These are phyloP conservation scores for Claviceps capensis DNA, from an alignment of 2,329 filamentous ascomycete genomes.

Conservation along the genomic window DNA sequence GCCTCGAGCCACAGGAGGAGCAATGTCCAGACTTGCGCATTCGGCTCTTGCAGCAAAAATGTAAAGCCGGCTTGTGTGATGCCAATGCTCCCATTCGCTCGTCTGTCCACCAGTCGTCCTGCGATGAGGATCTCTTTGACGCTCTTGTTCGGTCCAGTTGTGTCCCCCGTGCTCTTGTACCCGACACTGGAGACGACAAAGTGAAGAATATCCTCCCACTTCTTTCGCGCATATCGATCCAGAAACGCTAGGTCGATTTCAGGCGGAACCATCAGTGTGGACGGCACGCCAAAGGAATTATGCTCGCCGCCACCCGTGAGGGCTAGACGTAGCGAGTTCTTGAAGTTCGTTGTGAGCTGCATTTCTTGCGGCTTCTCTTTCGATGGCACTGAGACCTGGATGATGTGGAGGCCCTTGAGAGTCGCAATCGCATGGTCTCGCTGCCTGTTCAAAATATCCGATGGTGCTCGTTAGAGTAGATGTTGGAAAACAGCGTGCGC, in stretches of 20 bases:
- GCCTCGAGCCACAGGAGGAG: constrained; percentile 87
- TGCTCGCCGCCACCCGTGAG: constrained; percentile 78
- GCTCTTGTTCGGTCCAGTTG: constrained; percentile 49
- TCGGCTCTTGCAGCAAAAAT: constrained; percentile 87
- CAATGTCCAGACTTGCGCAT: constrained; percentile 93
- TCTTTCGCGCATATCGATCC: constrained; percentile 71
- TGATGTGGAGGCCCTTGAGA: constrained; percentile 74
- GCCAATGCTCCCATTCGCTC: constrained; percentile 49
- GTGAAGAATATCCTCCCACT: constrained; percentile 94
- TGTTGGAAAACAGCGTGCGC: background rate
- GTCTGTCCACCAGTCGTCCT: constrained; percentile 63
- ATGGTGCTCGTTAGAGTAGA: background rate
- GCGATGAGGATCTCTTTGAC: constrained; percentile 75
- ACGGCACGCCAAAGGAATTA: constrained; percentile 83
- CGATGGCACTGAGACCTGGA: constrained; percentile 48
- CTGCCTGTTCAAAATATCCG: constrained; percentile 34
- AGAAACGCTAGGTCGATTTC: constrained; percentile 59
- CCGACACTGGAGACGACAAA: constrained; percentile 78
- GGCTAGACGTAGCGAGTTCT: constrained; percentile 67
- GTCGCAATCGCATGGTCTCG: constrained; percentile 74
- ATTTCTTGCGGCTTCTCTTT: constrained; percentile 57
- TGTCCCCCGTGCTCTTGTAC: constrained; percentile 31
- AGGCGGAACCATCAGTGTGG: constrained; percentile 45
- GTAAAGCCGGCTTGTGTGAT: constrained; percentile 93
- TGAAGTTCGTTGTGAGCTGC: constrained; percentile 69